Evolutionary conservation across 129 eudicot species (phyloP).

Genomic region (Chrysanthemum makinoi): DNA sequence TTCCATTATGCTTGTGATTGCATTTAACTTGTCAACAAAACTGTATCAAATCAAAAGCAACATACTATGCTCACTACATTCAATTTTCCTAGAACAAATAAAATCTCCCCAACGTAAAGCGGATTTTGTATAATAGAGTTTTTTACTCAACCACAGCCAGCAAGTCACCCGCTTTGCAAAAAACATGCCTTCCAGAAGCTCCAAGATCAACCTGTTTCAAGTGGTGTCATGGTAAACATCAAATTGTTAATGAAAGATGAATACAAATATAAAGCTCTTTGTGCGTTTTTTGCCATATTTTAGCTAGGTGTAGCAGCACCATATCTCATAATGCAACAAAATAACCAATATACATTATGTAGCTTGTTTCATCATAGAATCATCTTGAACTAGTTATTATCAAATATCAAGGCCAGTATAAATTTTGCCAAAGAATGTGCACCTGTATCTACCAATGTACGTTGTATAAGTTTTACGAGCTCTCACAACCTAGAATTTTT

Average conservation of each 20-base stretch:
- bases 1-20: slow-evolving; percentile 6
- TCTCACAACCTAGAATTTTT: not conserved
- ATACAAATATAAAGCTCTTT: not conserved
- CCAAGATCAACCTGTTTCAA: slow-evolving; percentile 83
- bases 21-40: slow-evolving; percentile 18
- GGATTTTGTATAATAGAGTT: no score
- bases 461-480: not conserved
- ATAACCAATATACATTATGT: no score
- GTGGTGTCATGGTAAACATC: not conserved
- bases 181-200: slow-evolving; percentile 62
- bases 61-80: slow-evolving; percentile 22
- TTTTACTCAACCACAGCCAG: slow-evolving; percentile 83
- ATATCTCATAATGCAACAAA: no score
- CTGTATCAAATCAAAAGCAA: slow-evolving; percentile 19
- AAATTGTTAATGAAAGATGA: not conserved
- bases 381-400: not conserved
- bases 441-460: no score
- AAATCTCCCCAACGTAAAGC: not conserved
- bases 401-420: not conserved
- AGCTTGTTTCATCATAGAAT: no score
- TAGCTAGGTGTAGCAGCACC: no score
- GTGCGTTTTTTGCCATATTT: not conserved
- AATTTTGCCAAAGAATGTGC: not conserved
- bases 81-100: slow-evolving; percentile 1
- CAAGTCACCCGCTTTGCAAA: slow-evolving; percentile 81